Base-by-base conservation (phyloP, 2,329 filamentous ascomycete species). In the Sporothrix brasiliensis region DNA sequence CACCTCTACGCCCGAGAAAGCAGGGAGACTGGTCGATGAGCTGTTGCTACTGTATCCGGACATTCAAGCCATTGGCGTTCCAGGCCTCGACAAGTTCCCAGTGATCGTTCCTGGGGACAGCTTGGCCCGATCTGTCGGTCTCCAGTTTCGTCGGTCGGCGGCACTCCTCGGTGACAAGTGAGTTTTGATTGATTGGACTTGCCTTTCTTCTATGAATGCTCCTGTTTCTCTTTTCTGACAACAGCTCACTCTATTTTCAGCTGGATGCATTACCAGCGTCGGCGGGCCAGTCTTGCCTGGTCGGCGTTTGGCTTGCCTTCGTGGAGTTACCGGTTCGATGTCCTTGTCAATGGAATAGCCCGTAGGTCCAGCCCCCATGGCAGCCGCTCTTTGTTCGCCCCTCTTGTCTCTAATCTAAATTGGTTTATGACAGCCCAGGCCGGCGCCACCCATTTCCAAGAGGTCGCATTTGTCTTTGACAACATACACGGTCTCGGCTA, bases 401-500 rank as follows among this genome's bases (percentile, higher is more conserved):
- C 4, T 3, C 14, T 34, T 65, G 14, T 11, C 21, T 27, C 27
- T 65, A 47, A 19, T 16, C 2, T 60, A 7, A 34, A 34, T 34
- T 34, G 34, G 5, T 24, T 47, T 4, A 63, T n/a, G 11, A 7
- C 14, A 66, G 61, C 66, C 3, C 39, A 61, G 4, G 19, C 61
- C 13, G 74, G 74, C 9, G 67, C 71, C 30, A 58, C 58, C 50
- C 82, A 83, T 73, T 83, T 82, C 75, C 77, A 83, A 70, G 85
- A 87, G 75, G 83, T 87, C 0, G 79, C 81, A 0, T 86, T 86
- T 72, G 85, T 87, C 7, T 85, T 88, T 67, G 76, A 85, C 73
- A 88, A 88, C 72, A 76, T 81, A 7, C 72, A 79, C 4, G 86
- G 85, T 0, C 71, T 78, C 2, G 85, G 85, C 1, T 86, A 84